These are phyloP conservation scores for Rhypophila decipiens DNA, from an alignment of 495 filamentous ascomycete species.

Conservation along the genomic window DNA sequence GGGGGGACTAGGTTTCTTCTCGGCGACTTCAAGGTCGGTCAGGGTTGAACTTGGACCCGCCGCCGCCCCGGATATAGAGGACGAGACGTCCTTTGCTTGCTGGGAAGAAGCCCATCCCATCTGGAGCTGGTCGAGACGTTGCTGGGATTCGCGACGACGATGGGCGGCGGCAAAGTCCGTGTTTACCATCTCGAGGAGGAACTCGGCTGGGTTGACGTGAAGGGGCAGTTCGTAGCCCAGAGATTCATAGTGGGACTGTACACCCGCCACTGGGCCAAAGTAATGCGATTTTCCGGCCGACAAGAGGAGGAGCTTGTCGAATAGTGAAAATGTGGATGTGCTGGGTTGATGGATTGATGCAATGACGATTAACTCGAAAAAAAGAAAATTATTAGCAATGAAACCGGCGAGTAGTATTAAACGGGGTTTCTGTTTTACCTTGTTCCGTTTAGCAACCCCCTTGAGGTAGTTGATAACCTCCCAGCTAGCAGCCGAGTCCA, in stretches of 20 bases:
- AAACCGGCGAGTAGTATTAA: constrained; percentile 52
- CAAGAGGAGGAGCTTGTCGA: constrained; percentile 70
- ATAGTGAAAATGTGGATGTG: constrained; percentile 66
- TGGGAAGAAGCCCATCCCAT: constrained; percentile 32
- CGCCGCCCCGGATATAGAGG: constrained; percentile 9
- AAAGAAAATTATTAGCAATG: background rate
- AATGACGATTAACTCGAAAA: constrained; percentile 59
- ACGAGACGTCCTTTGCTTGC: constrained; percentile 6
- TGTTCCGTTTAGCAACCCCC: constrained; percentile 58
- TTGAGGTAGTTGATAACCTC: constrained; percentile 77
- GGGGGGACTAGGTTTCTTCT: constrained; percentile 19
- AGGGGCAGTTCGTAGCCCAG: constrained; percentile 55
- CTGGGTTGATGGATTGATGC: constrained; percentile 80
- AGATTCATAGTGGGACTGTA: constrained; percentile 51
- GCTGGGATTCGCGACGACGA: constrained; percentile 37
- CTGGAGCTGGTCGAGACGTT: constrained; percentile 37
- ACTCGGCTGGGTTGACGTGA: constrained; percentile 73
- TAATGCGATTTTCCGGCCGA: constrained; percentile 64
- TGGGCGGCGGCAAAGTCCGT: constrained; percentile 58
- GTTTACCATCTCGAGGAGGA: constrained; percentile 67
- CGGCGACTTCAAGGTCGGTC: constrained; percentile 7
- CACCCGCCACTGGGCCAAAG: constrained; percentile 50
- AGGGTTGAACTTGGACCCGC: background rate
- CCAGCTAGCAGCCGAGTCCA: constrained; percentile 74
- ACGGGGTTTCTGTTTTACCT: too few relatives aligned